phyloP scores from a whole-genome alignment of 1,284 basidiomycete genomes.

The Coniferiporia weirii region DNA sequence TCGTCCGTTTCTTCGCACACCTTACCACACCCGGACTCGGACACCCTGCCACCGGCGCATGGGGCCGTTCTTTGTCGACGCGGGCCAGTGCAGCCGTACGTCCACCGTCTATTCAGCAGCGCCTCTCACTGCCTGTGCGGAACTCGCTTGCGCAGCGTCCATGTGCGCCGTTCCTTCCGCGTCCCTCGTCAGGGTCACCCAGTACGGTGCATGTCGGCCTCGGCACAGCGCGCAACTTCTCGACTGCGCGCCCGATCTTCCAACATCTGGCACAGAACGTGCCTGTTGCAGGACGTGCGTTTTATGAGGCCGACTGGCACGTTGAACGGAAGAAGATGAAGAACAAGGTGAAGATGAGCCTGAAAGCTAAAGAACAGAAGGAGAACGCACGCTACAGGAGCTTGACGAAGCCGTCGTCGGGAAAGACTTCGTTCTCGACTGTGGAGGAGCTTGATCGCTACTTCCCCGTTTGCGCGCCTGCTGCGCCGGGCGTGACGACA shows the following conservation, averaged over 20 bases:
- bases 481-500: constrained; percentile 53
- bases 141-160: constrained; percentile 41
- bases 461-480: constrained; percentile 38
- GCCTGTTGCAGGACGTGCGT: constrained; percentile 59
- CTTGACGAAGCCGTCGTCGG: constrained; percentile 23
- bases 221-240: constrained; percentile 67
- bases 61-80: constrained; percentile 31
- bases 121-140: constrained; percentile 42
- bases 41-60: constrained; percentile 29
- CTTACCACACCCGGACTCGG: constrained; percentile 52
- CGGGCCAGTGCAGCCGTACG: constrained; percentile 22
- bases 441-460: constrained; percentile 51
- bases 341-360: constrained; percentile 25
- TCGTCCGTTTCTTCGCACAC: constrained; percentile 51
- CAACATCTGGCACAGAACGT: constrained; percentile 72
- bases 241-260: constrained; percentile 65
- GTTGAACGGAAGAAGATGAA: constrained; percentile 40
- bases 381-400: constrained; percentile 28
- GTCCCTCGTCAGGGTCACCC: constrained; percentile 43
- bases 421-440: constrained; percentile 9
- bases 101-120: constrained; percentile 31
- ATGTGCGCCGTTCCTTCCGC: constrained; percentile 42
- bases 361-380: constrained; percentile 23
- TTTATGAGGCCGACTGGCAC: constrained; percentile 69
- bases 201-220: constrained; percentile 62